phyloP scores from a whole-genome alignment of 169 alveolate species.

The Plasmodium reichenowi region DNA sequence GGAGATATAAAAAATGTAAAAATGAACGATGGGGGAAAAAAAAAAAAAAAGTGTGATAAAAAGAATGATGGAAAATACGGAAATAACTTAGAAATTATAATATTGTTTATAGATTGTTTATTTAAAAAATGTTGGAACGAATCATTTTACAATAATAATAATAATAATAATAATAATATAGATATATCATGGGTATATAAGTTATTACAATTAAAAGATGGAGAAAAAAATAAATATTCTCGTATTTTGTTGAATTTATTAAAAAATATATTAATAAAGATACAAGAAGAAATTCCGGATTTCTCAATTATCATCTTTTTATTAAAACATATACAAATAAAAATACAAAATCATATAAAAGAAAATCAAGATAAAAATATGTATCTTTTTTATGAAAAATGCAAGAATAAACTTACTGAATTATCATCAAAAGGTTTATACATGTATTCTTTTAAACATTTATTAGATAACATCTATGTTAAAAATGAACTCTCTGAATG shows the following conservation, averaged over 20 bases:
- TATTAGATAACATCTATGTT: no score
- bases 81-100: background rate
- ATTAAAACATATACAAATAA: slow-evolving; percentile 5
- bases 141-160: no score
- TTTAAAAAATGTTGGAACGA: background rate
- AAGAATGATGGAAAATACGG: background rate
- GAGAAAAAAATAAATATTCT: no score
- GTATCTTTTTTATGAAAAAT: slow-evolving; percentile 4
- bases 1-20: background rate
- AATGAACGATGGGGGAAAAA: background rate
- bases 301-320: background rate
- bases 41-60: background rate
- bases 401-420: background rate
- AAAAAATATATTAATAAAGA: slow-evolving; percentile 4
- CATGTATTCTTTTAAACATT: no score
- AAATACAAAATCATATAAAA: slow-evolving; percentile 14
- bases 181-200: slow-evolving; percentile 29
- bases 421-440: no score
- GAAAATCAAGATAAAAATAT: slow-evolving; percentile 1
- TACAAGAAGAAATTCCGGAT: background rate
- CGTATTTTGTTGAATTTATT: slow-evolving; percentile 4
- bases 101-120: slow-evolving; percentile 35
- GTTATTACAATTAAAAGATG: slow-evolving; percentile 10
- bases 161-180: background rate
- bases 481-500: no score